Base-by-base conservation (phyloP, 1,284 basidiomycete species). In the Ustilago crameri region DNA sequence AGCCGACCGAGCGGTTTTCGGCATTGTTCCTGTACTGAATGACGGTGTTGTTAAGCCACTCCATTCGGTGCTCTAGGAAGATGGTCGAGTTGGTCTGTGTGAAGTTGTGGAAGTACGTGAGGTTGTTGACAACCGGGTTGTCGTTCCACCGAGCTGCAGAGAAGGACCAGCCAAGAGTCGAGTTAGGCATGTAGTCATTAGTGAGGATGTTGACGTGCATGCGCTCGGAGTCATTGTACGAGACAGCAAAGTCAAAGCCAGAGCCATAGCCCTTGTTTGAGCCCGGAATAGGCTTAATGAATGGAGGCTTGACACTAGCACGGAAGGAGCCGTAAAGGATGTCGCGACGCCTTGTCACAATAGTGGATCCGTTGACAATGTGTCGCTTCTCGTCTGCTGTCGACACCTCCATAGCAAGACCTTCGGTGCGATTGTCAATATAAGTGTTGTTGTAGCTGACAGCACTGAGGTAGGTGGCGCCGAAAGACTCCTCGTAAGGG, bases 281-380 rank as follows among this genome's bases (percentile, higher is more conserved):
- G 14, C 66, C 55, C 1, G 59, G 66, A 2, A 54, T 27, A 15
- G 47, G 49, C 23, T 62, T 42, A 48, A 69, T 57, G 35, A 62
- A 69, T 5, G 73, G 65, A 48, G 75, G 72, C 46, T 63, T 59
- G 54, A 79, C 45, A 12, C 46, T 60, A 32, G 73, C 65, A 40
- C 76, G 62, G 56, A 79, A 76, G 26, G 74, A 65, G 12, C 77
- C 77, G 48, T 60, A 79, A n/a, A 74, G 74, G 37, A 79, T 78
- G 50, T 79, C 77, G 23, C 75, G 60, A 35, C 77, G 62, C 26
- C 75, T 57, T 5, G 75, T 68, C 22, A 72, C 62, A 30, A 78
- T 54, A 17, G 42, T 62, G 1, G 71, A 68, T 9, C 76, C 74
- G 27, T 72, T 74, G 20, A 71, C 67, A 41, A 62, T 49, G 51